Conservation (phyloP, 805 yeast species). For the Kockiozyma suomiensis region DNA sequence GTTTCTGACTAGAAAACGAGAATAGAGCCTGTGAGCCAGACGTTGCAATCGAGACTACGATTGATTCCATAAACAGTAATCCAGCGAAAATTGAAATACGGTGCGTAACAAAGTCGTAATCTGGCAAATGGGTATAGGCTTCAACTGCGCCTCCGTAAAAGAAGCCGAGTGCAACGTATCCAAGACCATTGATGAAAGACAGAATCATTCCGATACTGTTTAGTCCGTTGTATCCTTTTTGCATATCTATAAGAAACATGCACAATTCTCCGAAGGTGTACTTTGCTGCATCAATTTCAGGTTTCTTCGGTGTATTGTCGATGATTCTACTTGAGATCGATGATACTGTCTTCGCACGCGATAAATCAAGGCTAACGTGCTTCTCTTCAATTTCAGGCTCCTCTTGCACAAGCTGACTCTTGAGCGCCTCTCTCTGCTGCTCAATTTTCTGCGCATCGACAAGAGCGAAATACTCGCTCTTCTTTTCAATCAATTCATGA, state of each 20-base stretch:
- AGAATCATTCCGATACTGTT: background rate
- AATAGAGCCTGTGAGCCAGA: slow-evolving; percentile 2
- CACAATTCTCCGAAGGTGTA: slow-evolving; percentile 2
- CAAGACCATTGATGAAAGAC: slow-evolving; percentile 16
- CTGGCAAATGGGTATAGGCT: slow-evolving; percentile 20
- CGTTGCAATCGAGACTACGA: slow-evolving; percentile 12
- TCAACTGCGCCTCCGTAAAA: slow-evolving; percentile 27
- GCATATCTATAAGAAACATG: background rate
- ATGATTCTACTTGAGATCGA: slow-evolving; percentile 12
- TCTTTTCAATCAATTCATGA: slow-evolving; percentile 35
- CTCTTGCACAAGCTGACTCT: background rate
- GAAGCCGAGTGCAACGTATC: slow-evolving; percentile 24
- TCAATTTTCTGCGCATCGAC: slow-evolving; percentile 40
- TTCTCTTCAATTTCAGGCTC: background rate
- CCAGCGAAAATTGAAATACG: slow-evolving; percentile 21
- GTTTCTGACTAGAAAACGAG: slow-evolving; percentile 39
- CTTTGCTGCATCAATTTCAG: slow-evolving; percentile 3
- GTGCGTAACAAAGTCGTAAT: slow-evolving; percentile 16
- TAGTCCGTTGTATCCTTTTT: background rate
- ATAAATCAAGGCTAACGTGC: background rate
- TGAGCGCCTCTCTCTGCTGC: slow-evolving; percentile 13
- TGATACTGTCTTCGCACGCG: slow-evolving; percentile 9
- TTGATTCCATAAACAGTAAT: slow-evolving; percentile 22
- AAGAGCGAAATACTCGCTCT: slow-evolving; percentile 36
- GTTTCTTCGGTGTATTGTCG: background rate